A percentile compares a stretch with the other conserved stretches of the same genome.
These are phyloP conservation scores for Fusarium xylarioides DNA, from an alignment of 2,329 filamentous ascomycete species.

Conservation along the genomic window DNA sequence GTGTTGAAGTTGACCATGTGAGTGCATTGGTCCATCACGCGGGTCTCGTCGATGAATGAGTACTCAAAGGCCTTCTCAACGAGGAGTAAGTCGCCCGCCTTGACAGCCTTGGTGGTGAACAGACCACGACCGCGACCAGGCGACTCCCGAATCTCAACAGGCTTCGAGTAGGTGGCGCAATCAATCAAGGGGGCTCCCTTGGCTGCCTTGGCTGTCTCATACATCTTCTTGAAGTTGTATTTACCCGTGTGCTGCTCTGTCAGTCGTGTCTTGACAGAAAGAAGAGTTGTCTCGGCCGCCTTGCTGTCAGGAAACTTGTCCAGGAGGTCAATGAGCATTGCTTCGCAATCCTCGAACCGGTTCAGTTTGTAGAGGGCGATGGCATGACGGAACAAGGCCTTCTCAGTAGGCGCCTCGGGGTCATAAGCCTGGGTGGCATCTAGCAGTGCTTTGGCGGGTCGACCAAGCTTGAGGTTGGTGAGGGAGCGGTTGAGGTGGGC, in stretches of 20 bases:
- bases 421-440: neutral
- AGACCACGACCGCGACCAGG: neutral
- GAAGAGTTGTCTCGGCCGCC: neutral
- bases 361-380: neutral
- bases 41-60: neutral
- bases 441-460: neutral
- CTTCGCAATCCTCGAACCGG: neutral
- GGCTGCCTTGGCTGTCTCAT: neutral
- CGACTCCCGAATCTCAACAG: neutral
- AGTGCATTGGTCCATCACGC: neutral
- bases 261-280: neutral
- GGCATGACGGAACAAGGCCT: neutral
- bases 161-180: neutral
- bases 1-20: neutral
- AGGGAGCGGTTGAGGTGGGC: neutral
- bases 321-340: neutral
- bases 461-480: neutral
- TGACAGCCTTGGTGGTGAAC: neutral
- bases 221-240: neutral
- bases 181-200: neutral
- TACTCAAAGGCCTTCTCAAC: neutral
- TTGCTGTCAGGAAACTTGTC: neutral
- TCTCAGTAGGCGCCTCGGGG: neutral
- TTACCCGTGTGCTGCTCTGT: neutral
- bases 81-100: neutral